phyloP scores from a whole-genome alignment of 345 rosid species.

The Heritiera fomes region DNA sequence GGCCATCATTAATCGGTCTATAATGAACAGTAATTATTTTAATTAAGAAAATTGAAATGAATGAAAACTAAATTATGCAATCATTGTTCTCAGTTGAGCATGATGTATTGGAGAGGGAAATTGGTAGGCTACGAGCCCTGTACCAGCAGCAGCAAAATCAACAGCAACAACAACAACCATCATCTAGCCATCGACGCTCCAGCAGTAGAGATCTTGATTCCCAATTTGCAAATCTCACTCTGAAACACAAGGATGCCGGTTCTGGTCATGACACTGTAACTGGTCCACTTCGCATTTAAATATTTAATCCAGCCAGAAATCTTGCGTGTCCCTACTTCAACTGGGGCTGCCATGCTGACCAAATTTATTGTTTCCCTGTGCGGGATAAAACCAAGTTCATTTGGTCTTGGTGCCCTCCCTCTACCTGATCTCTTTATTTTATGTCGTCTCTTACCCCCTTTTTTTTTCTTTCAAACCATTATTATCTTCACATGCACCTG shows the following conservation, averaged over 20 bases:
- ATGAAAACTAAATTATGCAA: constrained; percentile 6
- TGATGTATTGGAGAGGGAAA: constrained; percentile 92
- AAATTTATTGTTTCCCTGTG: constrained; percentile 22
- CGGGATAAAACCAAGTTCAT: constrained; percentile 30
- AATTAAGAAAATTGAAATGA: not conserved
- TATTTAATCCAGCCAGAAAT: constrained; percentile 26
- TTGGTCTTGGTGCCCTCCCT: constrained; percentile 24
- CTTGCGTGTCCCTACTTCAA: constrained; percentile 24
- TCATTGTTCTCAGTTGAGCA: constrained; percentile 74
- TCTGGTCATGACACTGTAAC: constrained; percentile 59
- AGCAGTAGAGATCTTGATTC: constrained; percentile 83
- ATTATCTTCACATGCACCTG: constrained; percentile 58
- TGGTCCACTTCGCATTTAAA: constrained; percentile 62
- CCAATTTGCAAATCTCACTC: constrained; percentile 76
- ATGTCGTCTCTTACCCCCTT: constrained; percentile 14
- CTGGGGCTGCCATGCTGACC: constrained; percentile 24
- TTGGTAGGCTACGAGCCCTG: constrained; percentile 67
- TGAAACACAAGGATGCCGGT: constrained; percentile 65
- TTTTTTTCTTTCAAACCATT: constrained; percentile 28
- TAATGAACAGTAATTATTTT: not conserved
- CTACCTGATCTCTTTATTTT: constrained; percentile 30
- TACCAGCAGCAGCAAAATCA: constrained; percentile 69
- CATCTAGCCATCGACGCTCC: constrained; percentile 67
- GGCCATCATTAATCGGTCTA: not conserved
- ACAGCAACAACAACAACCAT: constrained; percentile 50